Percentiles rank a stretch among this genome's conserved stretches.
Conservation (phyloP, 805 yeast genomes). For the Pichia exigua region DNA sequence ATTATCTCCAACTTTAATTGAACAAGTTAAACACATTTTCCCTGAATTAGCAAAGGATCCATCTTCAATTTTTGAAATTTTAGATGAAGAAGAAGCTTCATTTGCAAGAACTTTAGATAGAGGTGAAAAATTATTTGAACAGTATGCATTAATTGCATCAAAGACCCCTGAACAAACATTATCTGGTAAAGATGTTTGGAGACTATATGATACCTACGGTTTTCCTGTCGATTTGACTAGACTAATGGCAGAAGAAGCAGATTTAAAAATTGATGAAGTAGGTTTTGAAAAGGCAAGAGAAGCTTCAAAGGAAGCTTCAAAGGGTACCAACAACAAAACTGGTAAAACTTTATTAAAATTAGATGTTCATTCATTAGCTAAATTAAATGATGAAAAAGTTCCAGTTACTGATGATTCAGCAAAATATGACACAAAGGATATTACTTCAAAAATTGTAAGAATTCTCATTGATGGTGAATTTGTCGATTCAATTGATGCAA, state of each 20-base stretch:
- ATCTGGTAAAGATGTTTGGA: slow-evolving; percentile 95
- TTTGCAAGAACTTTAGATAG: slow-evolving; percentile 94
- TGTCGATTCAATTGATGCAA: slow-evolving; percentile 34
- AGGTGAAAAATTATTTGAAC: slow-evolving; percentile 94
- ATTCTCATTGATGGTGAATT: slow-evolving; percentile 70
- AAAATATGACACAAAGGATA: slow-evolving; percentile 69
- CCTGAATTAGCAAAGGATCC: slow-evolving; percentile 80
- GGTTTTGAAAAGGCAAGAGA: slow-evolving; percentile 88
- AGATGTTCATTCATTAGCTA: slow-evolving; percentile 84
- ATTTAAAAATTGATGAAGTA: slow-evolving; percentile 81
- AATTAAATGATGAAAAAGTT: slow-evolving; percentile 53
- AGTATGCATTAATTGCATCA: slow-evolving; percentile 78
- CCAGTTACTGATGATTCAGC: slow-evolving; percentile 77
- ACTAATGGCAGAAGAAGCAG: slow-evolving; percentile 98
- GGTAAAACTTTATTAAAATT: slow-evolving; percentile 63
- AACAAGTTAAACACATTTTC: slow-evolving; percentile 79
- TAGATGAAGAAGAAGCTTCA: slow-evolving; percentile 93
- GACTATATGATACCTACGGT: slow-evolving; percentile 96
- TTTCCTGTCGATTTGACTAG: slow-evolving; percentile 98
- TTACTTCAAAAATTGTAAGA: slow-evolving; percentile 62
- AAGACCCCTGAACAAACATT: slow-evolving; percentile 67
- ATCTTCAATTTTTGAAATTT: slow-evolving; percentile 73
- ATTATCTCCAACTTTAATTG: slow-evolving; percentile 87
- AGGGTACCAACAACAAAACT: slow-evolving; percentile 60
- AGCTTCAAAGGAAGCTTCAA: slow-evolving; percentile 90